Conservation (phyloP, 1,139 yeast genomes). For the Debaryomyces nepalensis region DNA sequence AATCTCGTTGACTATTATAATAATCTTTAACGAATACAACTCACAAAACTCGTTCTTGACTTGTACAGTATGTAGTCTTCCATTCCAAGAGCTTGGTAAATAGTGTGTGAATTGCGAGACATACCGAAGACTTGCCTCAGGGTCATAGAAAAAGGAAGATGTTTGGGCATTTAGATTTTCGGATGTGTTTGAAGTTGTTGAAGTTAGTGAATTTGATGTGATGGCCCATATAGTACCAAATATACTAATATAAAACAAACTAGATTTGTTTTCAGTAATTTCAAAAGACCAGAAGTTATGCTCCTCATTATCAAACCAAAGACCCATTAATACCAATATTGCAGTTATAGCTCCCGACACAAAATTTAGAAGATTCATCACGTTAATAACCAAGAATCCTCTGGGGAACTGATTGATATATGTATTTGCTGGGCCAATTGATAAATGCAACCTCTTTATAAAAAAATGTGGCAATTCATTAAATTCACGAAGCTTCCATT, state of each 20-base stretch:
- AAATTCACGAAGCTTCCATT: slow-evolving; percentile 93
- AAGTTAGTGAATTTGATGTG: slow-evolving; percentile 37
- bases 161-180: slow-evolving; percentile 52
- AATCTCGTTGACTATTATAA: slow-evolving; percentile 77
- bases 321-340: slow-evolving; percentile 77
- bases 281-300: slow-evolving; percentile 86
- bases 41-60: slow-evolving; percentile 84
- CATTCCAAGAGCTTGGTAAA: slow-evolving; percentile 85
- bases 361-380: slow-evolving; percentile 70
- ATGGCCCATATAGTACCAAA: slow-evolving; percentile 85
- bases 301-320: slow-evolving; percentile 81
- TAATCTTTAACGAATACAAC: slow-evolving; percentile 72
- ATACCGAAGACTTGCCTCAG: slow-evolving; percentile 78
- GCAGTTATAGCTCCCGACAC: slow-evolving; percentile 90
- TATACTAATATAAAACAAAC: slow-evolving; percentile 82
- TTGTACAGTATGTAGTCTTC: slow-evolving; percentile 76
- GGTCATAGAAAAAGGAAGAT: slow-evolving; percentile 67
- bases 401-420: slow-evolving; percentile 93
- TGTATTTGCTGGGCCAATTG: slow-evolving; percentile 77
- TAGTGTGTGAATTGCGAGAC: slow-evolving; percentile 91
- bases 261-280: slow-evolving; percentile 77
- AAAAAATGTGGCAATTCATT: slow-evolving; percentile 92
- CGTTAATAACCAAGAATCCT: slow-evolving; percentile 58
- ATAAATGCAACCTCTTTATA: slow-evolving; percentile 72
- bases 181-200: slow-evolving; percentile 36